Base-by-base conservation (phyloP, 2,329 filamentous ascomycete genomes). In the Aspergillus costaricaensis region DNA sequence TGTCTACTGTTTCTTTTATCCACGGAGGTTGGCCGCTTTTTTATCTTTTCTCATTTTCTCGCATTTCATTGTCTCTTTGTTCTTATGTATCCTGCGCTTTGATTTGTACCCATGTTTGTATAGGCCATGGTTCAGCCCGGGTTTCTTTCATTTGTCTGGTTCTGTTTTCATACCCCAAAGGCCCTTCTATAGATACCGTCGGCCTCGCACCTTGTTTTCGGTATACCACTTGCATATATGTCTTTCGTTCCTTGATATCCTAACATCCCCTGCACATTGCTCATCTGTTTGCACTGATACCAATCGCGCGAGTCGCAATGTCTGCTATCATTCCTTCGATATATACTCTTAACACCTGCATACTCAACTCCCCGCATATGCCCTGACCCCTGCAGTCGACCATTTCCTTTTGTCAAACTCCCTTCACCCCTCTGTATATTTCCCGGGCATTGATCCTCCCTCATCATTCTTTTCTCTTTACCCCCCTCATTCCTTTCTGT, bases 151-250 rank as follows among this genome's bases (percentile, higher is more conserved):
- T 67, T 67, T 65, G 66, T 70, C 60, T 60, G 62, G 61, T 63
- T 70, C 65, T 70, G 58, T 68, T 64, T 70, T 74, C 74, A 77
- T 77, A 77, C 74, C 74, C 74, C 70, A 63, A 69, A 74, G 70
- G 74, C 70, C 70, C 65, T 71, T 74, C 66, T 64, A 74, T 74
- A 76, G 72, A 76, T 71, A 67, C 66, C 70, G 65, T 62, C 64
- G 72, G 71, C 70, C 71, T 75, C 65, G 71, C 70, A 72, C 67
- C 60, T 61, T 70, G 62, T 68, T 70, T 66, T 67, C 65, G 63
- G 64, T 66, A 65, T 63, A 61, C 61, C 55, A 59, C 65, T 62
- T 67, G 47, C 63, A 63, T 39, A 63, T 39, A 41, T 44, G 53
- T 69, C 64, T 63, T 64, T 65, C 66, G 49, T 62, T 62, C 61